Percentiles rank a stretch among this genome's conserved stretches.
Evolutionary conservation across 345 rosid species (phyloP).

Genomic region (Camelina hispida): DNA sequence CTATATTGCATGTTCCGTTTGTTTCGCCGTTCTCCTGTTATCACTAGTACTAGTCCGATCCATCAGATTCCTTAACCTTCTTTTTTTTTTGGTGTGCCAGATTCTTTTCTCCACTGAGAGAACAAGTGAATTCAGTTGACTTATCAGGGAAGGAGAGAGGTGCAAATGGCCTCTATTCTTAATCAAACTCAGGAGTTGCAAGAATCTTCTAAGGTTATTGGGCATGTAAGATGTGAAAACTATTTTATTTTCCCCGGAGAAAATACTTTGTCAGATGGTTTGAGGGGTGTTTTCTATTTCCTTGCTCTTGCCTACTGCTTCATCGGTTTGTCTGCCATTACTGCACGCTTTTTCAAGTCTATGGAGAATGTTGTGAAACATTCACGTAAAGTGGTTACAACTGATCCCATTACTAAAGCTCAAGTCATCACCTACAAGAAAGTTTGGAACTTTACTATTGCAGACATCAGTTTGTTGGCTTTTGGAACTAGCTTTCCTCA

Average conservation of each 20-base stretch:
- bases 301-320: slow-evolving; percentile 87
- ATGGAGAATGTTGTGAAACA: slow-evolving; percentile 97
- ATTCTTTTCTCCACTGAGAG: slow-evolving; percentile 27
- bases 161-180: slow-evolving; percentile 50
- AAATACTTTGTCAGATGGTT: slow-evolving; percentile 54
- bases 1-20: slow-evolving; percentile 28
- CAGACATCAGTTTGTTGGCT: slow-evolving; percentile 84
- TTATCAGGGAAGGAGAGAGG: slow-evolving; percentile 19
- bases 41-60: background rate
- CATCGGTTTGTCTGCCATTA: slow-evolving; percentile 83
- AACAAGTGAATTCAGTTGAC: slow-evolving; percentile 32
- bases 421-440: slow-evolving; percentile 62
- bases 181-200: slow-evolving; percentile 33
- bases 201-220: slow-evolving; percentile 39
- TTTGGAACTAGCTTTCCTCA: slow-evolving; percentile 99
- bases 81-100: slow-evolving; percentile 38
- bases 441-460: slow-evolving; percentile 91
- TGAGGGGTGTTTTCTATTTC: slow-evolving; percentile 60
- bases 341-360: slow-evolving; percentile 77
- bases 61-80: slow-evolving; percentile 3
- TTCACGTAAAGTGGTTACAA: slow-evolving; percentile 67
- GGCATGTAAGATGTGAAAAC: slow-evolving; percentile 56
- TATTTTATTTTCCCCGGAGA: slow-evolving; percentile 64
- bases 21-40: background rate
- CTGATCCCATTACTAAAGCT: slow-evolving; percentile 64